Evolutionary conservation across 768 basidiomycete species (phyloP).

Genomic region (Suillus paluster): DNA sequence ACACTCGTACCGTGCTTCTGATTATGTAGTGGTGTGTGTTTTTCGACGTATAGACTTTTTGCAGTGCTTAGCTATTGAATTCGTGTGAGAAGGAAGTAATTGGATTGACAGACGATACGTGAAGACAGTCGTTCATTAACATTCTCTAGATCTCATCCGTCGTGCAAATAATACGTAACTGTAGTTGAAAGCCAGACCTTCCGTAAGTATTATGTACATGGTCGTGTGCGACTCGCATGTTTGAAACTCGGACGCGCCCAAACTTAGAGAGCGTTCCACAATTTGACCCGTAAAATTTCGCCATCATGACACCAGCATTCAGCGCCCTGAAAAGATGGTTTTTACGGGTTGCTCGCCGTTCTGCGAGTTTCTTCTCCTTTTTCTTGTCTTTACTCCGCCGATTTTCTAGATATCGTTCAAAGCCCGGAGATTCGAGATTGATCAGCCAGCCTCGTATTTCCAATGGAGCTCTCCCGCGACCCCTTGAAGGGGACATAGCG

Average conservation of each 20-base stretch:
- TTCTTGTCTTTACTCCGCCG: not conserved
- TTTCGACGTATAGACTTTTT: not conserved
- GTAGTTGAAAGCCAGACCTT: no score
- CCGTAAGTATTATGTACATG: no score
- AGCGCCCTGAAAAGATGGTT: not conserved
- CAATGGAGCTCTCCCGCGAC: not conserved
- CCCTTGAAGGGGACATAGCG: not conserved
- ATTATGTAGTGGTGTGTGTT: not conserved
- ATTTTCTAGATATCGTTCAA: not conserved
- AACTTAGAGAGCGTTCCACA: no score
- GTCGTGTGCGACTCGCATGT: no score
- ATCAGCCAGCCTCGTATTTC: not conserved
- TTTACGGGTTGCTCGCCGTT: not conserved
- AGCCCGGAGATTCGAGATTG: not conserved
- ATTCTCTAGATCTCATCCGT: no score
- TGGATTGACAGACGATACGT: no score
- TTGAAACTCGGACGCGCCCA: no score
- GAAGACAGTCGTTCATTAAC: no score
- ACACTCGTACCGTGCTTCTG: no score
- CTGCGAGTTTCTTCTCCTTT: not conserved
- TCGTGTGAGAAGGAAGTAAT: no score
- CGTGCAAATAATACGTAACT: no score
- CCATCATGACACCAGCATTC: not conserved
- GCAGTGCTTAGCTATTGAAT: not conserved
- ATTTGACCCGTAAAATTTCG: no score